phyloP scores from a whole-genome alignment of 2,329 filamentous ascomycete genomes.

The Claviceps citrina region DNA sequence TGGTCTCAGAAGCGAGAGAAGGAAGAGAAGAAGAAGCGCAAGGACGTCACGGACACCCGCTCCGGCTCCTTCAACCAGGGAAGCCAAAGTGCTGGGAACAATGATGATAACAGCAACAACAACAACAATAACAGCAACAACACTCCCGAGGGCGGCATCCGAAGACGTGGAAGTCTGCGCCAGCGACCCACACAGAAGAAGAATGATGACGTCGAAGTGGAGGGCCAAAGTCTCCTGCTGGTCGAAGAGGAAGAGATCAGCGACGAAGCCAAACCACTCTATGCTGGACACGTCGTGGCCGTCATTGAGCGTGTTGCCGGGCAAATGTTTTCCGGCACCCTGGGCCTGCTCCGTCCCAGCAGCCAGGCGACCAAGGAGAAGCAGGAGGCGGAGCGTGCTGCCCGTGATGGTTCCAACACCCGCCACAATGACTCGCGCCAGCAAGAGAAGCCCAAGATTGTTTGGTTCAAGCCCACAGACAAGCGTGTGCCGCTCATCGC shows the following conservation, averaged over 20 bases:
- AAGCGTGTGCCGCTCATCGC: constrained; percentile 97
- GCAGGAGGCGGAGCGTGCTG: constrained; percentile 89
- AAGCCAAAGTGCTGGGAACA: constrained; percentile 45
- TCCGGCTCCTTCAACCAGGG: constrained; percentile 60
- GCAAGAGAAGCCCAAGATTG: constrained; percentile 97
- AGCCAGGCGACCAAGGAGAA: constrained; percentile 99
- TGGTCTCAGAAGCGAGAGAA: constrained; percentile 99
- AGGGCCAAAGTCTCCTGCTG: constrained; percentile 88
- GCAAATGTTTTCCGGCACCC: constrained; percentile 96
- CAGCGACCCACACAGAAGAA: constrained; percentile 98
- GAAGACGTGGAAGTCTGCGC: constrained; percentile 83
- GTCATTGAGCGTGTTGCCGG: constrained; percentile 94
- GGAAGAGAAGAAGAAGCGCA: constrained; percentile 99
- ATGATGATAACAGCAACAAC: constrained; percentile 36
- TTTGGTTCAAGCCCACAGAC: constrained; percentile 99
- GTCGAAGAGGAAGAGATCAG: constrained; percentile 98
- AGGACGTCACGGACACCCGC: constrained; percentile 90
- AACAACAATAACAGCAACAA: constrained; percentile 44
- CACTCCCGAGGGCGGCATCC: constrained; percentile 66
- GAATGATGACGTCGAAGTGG: constrained; percentile 97
- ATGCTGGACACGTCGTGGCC: constrained; percentile 91
- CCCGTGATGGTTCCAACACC: constrained; percentile 61
- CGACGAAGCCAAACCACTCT: constrained; percentile 93
- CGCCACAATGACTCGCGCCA: constrained; percentile 62
- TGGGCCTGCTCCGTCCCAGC: constrained; percentile 85